Evolutionary conservation across 768 basidiomycete genomes (phyloP), one percentile per base, ranked within the genome.

Genomic region (Serendipita vermifera): DNA sequence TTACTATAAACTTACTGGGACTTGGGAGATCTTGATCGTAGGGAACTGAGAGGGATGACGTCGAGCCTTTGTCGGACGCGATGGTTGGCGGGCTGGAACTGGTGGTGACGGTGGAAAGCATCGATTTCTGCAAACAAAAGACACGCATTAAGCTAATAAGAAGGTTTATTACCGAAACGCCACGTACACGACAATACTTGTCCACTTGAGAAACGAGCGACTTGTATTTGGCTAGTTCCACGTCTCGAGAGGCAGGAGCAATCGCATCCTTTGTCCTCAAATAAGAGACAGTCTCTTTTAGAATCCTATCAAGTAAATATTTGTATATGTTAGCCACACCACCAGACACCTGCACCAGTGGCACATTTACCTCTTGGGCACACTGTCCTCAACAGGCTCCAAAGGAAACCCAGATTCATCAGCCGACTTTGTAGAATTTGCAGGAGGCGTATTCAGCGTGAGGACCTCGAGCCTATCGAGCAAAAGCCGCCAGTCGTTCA

Each of bases 81-180:
- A 51, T 51, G 29, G 46, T 51, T 31, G 46, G 46, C 9, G 46
- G 46, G 32, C 46, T 51, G 27, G 46, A 51, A n/a, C 46, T 51
- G 5, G 46, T 22, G 9, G 46, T 51, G n/a, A 15, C 29, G 7
- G 46, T 51, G 9, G 46, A 51, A 9, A 51, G 5, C 9, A 51
- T 29, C n/a, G 46, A 51, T 51, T 51, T 51, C 46, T 51, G 24
- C 9, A 20, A n/a, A 51, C 7, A 5, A 20, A 15, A 31, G 4
- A n/a, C 7, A 31, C n/a, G 11, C 32, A 5, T 5, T 20, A 26
- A 13, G 17, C 24, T 20, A 7, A 27, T 9, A 7, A 24, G 9
- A 15, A 27, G 11, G 17, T 51, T 27, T 51, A n/a, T 7, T n/a
- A n/a, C n/a, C n/a, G n/a, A n/a, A n/a, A n/a, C n/a, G n/a, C n/a